Base-by-base conservation (phyloP, 306 rosid species). In the Quercus variabilis region DNA sequence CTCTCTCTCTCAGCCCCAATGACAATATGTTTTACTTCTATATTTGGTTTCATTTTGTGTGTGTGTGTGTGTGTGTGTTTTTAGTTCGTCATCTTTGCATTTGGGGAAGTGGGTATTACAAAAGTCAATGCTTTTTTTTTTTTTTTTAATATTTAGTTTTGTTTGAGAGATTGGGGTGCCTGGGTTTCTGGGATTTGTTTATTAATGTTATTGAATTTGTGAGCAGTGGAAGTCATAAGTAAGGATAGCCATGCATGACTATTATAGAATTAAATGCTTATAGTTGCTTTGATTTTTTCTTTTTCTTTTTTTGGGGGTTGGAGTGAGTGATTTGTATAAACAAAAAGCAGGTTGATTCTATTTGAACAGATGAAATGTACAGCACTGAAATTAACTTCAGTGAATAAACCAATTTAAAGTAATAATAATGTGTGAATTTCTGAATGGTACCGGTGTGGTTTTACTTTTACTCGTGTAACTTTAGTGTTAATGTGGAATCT, bases 151-250 rank as follows among this genome's bases (percentile, higher is more conserved):
- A 13, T 46, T 20, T 51, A 0, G n/a, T 54, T 55, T 1, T 25
- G 1, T 67, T 49, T 73, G 74, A 9, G 46, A 51, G 63, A 78
- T 26, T 76, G 12, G 0, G 75, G 76, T 25, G 10, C 19, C 55
- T 81, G 56, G 62, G 49, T 76, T 75, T 71, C 30, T 43, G 69
- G 76, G 68, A 38, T 56, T 18, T 35, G 52, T 35, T 49, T 49
- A 49, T 49, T 13, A 7, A 38, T 38, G 46, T 31, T 70, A 11
- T 43, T 41, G 57, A 70, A 43, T 43, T 71, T 23, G 33, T 71
- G 33, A 56, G 14, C 20, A 23, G 74, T 21, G 35, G 56, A 14
- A 12, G n/a, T 71, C 15, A 33, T 38, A 7, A 33, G 71, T 31
- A 38, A 18, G 14, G 52, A 23, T 46, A 46, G 13, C 74, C 74